Percentiles rank a stretch among this genome's conserved stretches.
Conservation (phyloP, 768 basidiomycete genomes). For the Chlorophyllum brunneum region DNA sequence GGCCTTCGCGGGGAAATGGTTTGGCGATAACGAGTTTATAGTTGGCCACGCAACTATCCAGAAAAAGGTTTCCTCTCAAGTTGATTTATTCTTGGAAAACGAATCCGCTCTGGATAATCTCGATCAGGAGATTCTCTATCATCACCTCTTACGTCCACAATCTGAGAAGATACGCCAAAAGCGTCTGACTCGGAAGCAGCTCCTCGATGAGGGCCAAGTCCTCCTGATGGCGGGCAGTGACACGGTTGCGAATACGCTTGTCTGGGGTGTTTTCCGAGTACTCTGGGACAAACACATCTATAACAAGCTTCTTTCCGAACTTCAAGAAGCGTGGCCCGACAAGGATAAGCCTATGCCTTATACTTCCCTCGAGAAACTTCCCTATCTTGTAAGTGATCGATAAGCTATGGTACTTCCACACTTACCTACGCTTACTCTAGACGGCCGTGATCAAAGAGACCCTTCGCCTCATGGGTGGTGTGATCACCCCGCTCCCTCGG, state of each 20-base stretch:
- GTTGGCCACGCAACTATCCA: constrained; percentile 9
- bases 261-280: constrained; percentile 31
- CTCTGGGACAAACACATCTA: constrained; percentile 27
- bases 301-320: constrained; percentile 24
- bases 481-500: constrained; percentile 34
- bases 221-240: constrained; percentile 35
- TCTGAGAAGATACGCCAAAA: not conserved
- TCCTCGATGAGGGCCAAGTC: not conserved
- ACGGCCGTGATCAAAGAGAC: constrained; percentile 47
- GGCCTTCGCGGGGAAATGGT: constrained; percentile 14
- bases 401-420: not conserved
- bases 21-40: constrained; percentile 17
- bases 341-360: constrained; percentile 24
- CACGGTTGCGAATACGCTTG: constrained; percentile 38
- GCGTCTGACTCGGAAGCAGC: not conserved
- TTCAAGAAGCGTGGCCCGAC: constrained; percentile 32
- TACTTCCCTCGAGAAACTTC: constrained; percentile 39
- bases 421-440: constrained; percentile 19
- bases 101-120: constrained; percentile 20
- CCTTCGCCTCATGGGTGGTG: constrained; percentile 36
- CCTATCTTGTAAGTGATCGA: constrained; percentile 38
- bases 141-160: constrained; percentile 22
- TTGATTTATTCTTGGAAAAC: constrained; percentile 23
- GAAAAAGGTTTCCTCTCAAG: constrained; percentile 14
- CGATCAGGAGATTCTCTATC: constrained; percentile 33